A percentile compares a stretch with the other conserved stretches of the same genome.
phyloP scores from a whole-genome alignment of 2,329 filamentous ascomycete species.

The Pestalotiopsis fici region DNA sequence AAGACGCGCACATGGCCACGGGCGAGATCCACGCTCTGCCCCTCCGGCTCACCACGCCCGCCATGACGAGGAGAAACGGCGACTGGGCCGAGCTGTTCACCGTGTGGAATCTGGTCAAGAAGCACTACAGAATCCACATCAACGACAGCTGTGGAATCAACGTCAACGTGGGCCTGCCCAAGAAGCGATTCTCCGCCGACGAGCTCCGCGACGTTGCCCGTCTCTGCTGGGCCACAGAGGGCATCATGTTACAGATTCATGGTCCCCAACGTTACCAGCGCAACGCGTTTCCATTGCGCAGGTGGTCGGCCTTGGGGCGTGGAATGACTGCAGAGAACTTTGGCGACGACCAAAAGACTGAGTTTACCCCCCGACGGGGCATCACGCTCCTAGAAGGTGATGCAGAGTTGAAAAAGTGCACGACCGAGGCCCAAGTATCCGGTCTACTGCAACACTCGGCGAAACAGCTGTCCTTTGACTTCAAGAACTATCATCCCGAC shows the following conservation, averaged over 20 bases:
- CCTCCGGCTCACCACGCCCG: background rate
- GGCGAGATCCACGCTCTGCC: background rate
- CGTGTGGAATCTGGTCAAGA: background rate
- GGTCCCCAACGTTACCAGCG: background rate
- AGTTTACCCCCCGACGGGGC: too few species aligned
- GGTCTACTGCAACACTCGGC: too few species aligned
- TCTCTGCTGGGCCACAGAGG: background rate
- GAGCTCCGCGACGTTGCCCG: background rate
- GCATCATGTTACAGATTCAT: background rate
- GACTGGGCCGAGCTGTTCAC: background rate
- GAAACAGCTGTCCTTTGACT: background rate
- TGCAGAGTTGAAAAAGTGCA: background rate
- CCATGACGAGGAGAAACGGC: background rate
- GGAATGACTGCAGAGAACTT: background rate
- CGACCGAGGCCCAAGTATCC: background rate
- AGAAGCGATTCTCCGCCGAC: background rate
- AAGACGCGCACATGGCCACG: background rate
- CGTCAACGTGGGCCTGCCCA: background rate
- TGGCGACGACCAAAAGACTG: background rate
- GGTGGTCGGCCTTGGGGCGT: background rate
- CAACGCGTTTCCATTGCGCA: background rate
- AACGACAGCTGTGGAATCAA: background rate
- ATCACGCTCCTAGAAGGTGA: background rate
- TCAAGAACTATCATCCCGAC: background rate
- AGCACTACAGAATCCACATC: background rate